Percentiles rank a stretch among this genome's conserved stretches.
Evolutionary conservation across 192 early-diverging fungal species (phyloP).

Genomic region (Podila minutissima): DNA sequence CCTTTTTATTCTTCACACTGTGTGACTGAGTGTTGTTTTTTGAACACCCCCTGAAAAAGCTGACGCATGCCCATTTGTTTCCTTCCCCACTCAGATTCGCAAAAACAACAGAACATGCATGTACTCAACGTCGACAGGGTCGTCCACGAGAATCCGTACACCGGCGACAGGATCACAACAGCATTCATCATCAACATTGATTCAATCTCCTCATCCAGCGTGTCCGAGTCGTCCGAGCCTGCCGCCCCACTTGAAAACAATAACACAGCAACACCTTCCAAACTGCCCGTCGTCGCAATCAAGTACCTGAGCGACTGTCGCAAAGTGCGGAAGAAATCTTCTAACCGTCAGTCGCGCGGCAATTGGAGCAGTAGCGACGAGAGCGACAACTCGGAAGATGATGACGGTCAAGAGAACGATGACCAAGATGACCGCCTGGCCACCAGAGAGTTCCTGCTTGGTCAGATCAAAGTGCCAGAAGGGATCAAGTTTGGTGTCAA

Average conservation of each 20-base stretch:
- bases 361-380: slow-evolving; percentile 10
- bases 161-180: slow-evolving; percentile 42
- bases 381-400: slow-evolving; percentile 6
- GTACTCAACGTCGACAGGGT: slow-evolving; percentile 20
- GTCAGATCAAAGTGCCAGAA: not conserved
- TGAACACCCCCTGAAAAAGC: not conserved
- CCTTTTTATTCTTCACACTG: not conserved
- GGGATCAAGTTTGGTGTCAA: slow-evolving; percentile 32
- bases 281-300: slow-evolving; percentile 23
- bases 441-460: slow-evolving; percentile 6
- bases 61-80: not conserved
- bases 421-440: not conserved
- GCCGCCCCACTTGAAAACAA: not conserved
- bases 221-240: not conserved
- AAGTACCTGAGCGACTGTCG: slow-evolving; percentile 37
- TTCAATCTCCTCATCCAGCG: not conserved
- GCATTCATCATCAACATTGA: slow-evolving; percentile 20
- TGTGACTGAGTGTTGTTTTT: not conserved
- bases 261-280: not conserved
- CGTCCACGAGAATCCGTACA: slow-evolving; percentile 47
- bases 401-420: not conserved
- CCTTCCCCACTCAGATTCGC: too few relatives aligned
- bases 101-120: slow-evolving; percentile 12
- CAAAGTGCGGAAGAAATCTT: not conserved
- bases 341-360: not conserved